Evolutionary conservation across 345 rosid genomes (phyloP).

Genomic region (Barbarea vulgaris): DNA sequence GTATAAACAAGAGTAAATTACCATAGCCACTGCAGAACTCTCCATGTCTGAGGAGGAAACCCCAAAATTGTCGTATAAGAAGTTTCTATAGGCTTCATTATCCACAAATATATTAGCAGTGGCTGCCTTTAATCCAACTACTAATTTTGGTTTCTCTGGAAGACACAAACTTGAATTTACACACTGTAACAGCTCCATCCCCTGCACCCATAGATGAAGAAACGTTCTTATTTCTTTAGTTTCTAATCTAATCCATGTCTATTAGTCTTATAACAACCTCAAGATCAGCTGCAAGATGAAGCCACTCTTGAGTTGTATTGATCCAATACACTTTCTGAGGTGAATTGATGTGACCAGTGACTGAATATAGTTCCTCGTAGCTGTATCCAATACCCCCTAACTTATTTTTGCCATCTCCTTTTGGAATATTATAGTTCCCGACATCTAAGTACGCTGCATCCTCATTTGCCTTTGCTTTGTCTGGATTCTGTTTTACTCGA

Average conservation of each 20-base stretch:
- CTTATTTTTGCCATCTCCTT: constrained; percentile 39
- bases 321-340: constrained; percentile 44
- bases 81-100: constrained; percentile 54
- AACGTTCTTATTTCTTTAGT: background rate
- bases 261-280: constrained; percentile 45
- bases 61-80: constrained; percentile 42
- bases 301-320: constrained; percentile 47
- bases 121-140: constrained; percentile 49
- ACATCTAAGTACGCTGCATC: constrained; percentile 43
- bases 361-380: constrained; percentile 45
- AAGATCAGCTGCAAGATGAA: constrained; percentile 48
- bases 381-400: constrained; percentile 47
- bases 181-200: constrained; percentile 47
- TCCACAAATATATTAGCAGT: constrained; percentile 55
- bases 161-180: constrained; percentile 57
- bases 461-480: constrained; percentile 22
- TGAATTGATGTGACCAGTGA: constrained; percentile 33
- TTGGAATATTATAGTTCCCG: constrained; percentile 45
- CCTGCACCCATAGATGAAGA: constrained; percentile 33
- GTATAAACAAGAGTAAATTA: background rate
- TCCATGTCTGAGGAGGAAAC: constrained; percentile 61
- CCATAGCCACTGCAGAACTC: constrained; percentile 60
- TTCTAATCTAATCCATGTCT: background rate
- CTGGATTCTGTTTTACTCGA: constrained; percentile 41
- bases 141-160: constrained; percentile 49